Base-by-base conservation (phyloP, 2,329 filamentous ascomycete genomes). In the Cordyceps cicadae region DNA sequence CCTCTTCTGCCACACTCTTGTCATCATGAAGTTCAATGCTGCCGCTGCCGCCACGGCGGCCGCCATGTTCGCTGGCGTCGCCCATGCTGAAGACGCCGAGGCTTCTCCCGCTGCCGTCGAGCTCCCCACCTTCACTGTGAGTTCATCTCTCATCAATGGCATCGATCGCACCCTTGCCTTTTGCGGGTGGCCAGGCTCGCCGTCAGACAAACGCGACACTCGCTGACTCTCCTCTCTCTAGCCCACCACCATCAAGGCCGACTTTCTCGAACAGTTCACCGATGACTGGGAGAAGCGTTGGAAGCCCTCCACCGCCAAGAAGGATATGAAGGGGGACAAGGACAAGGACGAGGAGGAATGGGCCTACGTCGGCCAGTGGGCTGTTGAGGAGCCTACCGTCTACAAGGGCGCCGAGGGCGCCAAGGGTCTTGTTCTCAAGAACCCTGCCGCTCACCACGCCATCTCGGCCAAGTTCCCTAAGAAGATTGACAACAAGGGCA, bases 391-490 rank as follows among this genome's bases (percentile, higher is more conserved):
- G 84, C 94, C 94, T 59, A 79, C 79, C 64, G 86, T 94, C 71
- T 88, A 89, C 76, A 95, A 94, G 81, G 94, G 92, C 69, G 94
- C 97, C 69, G 87, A 92, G 70, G 92, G 90, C 65, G 93, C 97
- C 79, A 95, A 95, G 81, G 94, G 93, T 77, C 86, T 99, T 69
- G 93, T 99, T 65, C 86, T 97, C 77, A 99, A 99, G 88, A 96
- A 97, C 81, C 84, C 90, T 66, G 94, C 94, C 67, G 94, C 94
- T 70, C 94, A 99, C 80, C 94, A 99, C 79, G 94, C 94, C 81
- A 99, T 99, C 76, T 99, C 94, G 54, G 91, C 94, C 79, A 97
- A 97, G 79, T 97, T 99, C 81, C 87, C 89, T 74, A 92, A 95
- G 83, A 88, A 90, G 78, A 89, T 99, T 72, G 89, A 97, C 79